Evolutionary conservation across 306 rosid species (phyloP), one percentile per base, ranked within the genome.

Genomic region (Lathyrus tuberosus): DNA sequence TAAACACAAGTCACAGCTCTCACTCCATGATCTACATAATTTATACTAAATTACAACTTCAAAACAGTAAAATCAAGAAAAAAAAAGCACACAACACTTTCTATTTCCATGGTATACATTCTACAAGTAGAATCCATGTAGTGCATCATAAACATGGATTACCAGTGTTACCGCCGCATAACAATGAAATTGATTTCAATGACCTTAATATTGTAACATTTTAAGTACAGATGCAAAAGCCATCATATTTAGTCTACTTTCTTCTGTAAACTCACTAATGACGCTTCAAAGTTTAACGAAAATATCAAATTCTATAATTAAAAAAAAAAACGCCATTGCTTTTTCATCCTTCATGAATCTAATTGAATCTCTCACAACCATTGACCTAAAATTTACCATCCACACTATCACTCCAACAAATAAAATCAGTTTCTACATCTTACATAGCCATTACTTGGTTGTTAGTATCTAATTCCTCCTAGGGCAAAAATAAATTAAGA

Each of bases 21-120:
- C 8, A 33, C 18, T 67, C 16, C 51, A 53, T 59, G 62, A n/a
- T 49, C 20, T 72, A 54, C 42, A 41, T 37, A 71, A 5, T 42
- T 28, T 51, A 41, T 31, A 41, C 43, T 37, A 71, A 71, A 69
- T 31, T 48, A 47, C 70, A 70, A 56, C 40, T 70, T 40, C 61
- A 63, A 57, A 24, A 69, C 38, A 10, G 16, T 62, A 14, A 47
- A 48, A 64, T 43, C 35, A 40, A 53, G 17, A 52, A 40, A 54
- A 48, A 74, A 48, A 9, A 1, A 33, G 5, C 30, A 38, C 67
- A 51, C 22, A 14, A 16, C 58, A 16, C 58, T 12, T 28, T 65
- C 47, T 46, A 72, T 20, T 51, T 63, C 67, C 31, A 69, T 10
- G 10, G 9, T 30, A 68, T 26, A 56, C 61, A 38, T 60, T 46